Conservation (phyloP, 2,329 filamentous ascomycete species). For the Cytospora leucostoma region DNA sequence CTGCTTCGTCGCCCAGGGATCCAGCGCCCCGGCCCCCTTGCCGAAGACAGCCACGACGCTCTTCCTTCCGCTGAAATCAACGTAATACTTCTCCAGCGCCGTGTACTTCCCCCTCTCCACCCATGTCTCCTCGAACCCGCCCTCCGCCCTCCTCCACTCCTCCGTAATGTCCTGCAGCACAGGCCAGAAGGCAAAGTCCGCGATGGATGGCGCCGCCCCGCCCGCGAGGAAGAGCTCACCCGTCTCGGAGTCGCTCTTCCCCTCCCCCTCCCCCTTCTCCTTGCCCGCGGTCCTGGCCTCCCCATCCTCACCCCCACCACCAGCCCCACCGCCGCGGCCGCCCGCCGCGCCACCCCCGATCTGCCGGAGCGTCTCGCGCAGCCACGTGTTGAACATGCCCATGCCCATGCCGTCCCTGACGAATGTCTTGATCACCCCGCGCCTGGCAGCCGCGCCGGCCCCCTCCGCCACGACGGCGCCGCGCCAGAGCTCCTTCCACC, state of each 20-base stretch:
- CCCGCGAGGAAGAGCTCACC: slow-evolving; percentile 48
- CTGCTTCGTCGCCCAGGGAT: neutral
- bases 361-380: slow-evolving; percentile 5
- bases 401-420: slow-evolving; percentile 37
- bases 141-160: slow-evolving; percentile 36
- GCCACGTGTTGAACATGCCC: slow-evolving; percentile 22
- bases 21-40: neutral
- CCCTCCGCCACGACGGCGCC: neutral
- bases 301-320: no score
- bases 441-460: slow-evolving; percentile 1
- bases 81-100: slow-evolving; percentile 43
- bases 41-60: slow-evolving; percentile 27
- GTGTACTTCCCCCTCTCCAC: slow-evolving; percentile 25
- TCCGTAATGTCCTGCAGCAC: slow-evolving; percentile 50
- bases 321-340: slow-evolving; percentile 34
- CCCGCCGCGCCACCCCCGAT: slow-evolving; percentile 37
- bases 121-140: slow-evolving; percentile 31
- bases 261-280: slow-evolving; percentile 15
- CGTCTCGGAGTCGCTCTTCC: slow-evolving; percentile 26
- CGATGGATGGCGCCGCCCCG: slow-evolving; percentile 40
- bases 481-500: slow-evolving; percentile 35
- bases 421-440: slow-evolving; percentile 31
- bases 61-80: slow-evolving; percentile 33
- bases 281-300: no score
- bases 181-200: slow-evolving; percentile 61